Conservation (phyloP, 2,329 filamentous ascomycete genomes). For the Stachybotrys elegans region DNA sequence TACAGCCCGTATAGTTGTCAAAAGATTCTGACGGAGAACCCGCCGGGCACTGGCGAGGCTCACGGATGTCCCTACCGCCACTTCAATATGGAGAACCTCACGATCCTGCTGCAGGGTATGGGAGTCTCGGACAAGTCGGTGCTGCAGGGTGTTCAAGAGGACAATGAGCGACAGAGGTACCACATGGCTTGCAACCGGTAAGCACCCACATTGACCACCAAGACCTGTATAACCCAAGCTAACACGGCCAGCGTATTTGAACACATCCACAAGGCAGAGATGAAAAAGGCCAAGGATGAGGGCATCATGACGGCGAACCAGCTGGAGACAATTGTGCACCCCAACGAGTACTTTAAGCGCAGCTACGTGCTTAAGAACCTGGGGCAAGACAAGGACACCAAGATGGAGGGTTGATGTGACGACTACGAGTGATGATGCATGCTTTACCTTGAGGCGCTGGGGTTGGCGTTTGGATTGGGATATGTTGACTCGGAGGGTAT, state of each 20-base stretch:
- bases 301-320: conserved; percentile 67
- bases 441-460: too few species aligned
- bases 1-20: conserved; percentile 93
- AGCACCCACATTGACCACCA: conserved; percentile 15
- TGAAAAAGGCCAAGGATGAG: conserved; percentile 72
- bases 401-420: conserved; percentile 47
- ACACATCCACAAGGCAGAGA: conserved; percentile 71
- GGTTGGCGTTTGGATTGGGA: too few species aligned
- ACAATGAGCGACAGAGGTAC: conserved; percentile 82
- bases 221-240: not conserved
- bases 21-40: conserved; percentile 86
- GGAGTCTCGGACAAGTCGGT: conserved; percentile 76
- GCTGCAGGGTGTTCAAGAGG: conserved; percentile 76
- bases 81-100: conserved; percentile 83
- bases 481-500: too few species aligned
- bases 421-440: too few species aligned
- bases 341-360: conserved; percentile 96
- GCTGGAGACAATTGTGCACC: conserved; percentile 92
- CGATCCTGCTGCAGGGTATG: conserved; percentile 66
- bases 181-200: conserved; percentile 94
- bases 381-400: conserved; percentile 48
- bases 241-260: conserved; percentile 77
- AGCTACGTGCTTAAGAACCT: conserved; percentile 86
- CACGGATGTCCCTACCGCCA: conserved; percentile 98
- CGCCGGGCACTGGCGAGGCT: conserved; percentile 78